These are phyloP conservation scores for Artomyces pyxidatus DNA, from an alignment of 768 basidiomycete genomes.

Conservation along the genomic window DNA sequence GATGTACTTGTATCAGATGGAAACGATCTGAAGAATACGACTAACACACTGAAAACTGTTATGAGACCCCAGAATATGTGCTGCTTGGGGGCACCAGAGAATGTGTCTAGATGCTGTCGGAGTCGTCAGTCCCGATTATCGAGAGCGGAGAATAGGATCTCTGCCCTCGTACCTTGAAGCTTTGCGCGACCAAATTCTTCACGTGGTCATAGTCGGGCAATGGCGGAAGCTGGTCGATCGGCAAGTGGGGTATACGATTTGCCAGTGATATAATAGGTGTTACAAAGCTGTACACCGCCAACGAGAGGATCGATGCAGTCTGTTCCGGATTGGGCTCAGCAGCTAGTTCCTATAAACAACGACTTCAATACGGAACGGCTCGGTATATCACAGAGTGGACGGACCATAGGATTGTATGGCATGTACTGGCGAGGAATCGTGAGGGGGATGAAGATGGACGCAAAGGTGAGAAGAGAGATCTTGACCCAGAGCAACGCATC, in stretches of 20 bases:
- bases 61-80: slow-evolving; percentile 22
- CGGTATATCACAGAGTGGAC: neutral
- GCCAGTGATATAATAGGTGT: slow-evolving; percentile 41
- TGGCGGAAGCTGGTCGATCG: slow-evolving; percentile 35
- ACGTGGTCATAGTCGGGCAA: slow-evolving; percentile 40
- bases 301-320: slow-evolving; percentile 23
- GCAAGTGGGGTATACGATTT: slow-evolving; percentile 34
- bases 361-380: neutral
- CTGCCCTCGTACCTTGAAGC: slow-evolving; percentile 22
- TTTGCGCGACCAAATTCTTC: slow-evolving; percentile 21
- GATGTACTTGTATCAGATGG: neutral
- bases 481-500: neutral
- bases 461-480: neutral
- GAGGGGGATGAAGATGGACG: neutral
- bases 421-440: neutral
- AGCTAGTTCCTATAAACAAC: slow-evolving; percentile 17
- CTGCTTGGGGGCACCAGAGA: slow-evolving; percentile 14
- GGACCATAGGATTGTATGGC: neutral
- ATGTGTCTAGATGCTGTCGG: slow-evolving; percentile 23
- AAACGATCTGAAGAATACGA: neutral
- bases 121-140: neutral
- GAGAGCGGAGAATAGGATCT: slow-evolving; percentile 18
- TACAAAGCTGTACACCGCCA: slow-evolving; percentile 43
- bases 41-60: slow-evolving; percentile 13
- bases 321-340: slow-evolving; percentile 22